Conservation (phyloP, 805 yeast species). For the Metschnikowia orientalis region DNA sequence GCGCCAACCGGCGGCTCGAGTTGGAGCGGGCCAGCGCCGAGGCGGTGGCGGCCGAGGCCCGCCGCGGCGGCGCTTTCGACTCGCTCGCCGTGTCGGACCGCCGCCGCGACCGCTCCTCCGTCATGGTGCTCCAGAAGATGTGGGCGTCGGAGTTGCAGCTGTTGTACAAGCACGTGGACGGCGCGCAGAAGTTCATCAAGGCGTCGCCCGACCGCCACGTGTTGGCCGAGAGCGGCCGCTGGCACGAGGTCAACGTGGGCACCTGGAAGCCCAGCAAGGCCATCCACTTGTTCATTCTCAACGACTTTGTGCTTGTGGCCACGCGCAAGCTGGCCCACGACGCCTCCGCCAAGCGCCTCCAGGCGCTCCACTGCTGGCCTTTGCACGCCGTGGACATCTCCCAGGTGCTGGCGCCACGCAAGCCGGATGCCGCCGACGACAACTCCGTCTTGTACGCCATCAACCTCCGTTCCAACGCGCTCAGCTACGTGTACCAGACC, state of each 20-base stretch:
- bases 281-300: constrained; percentile 70
- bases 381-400: constrained; percentile 52
- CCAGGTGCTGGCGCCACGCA: constrained; percentile 31
- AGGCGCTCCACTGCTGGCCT: constrained; percentile 79
- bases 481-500: constrained; percentile 56
- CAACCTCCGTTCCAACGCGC: constrained; percentile 43
- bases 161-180: constrained; percentile 79
- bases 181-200: constrained; percentile 78
- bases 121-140: constrained; percentile 68
- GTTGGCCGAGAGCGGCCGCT: constrained; percentile 70
- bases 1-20: constrained; percentile 56
- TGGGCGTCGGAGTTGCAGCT: constrained; percentile 74
- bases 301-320: constrained; percentile 74
- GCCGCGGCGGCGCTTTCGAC: constrained; percentile 7
- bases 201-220: constrained; percentile 78
- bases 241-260: constrained; percentile 83
- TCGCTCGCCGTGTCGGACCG: constrained; percentile 17
- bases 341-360: constrained; percentile 36
- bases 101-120: constrained; percentile 59
- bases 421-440: constrained; percentile 16
- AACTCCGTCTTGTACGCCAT: constrained; percentile 36
- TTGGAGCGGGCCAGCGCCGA: too few species aligned
- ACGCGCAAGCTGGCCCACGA: constrained; percentile 42
- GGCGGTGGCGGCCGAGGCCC: constrained; percentile 21
- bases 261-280: constrained; percentile 78